Conservation (phyloP, 1,284 basidiomycete genomes). For the Apiotrichum laibachii region DNA sequence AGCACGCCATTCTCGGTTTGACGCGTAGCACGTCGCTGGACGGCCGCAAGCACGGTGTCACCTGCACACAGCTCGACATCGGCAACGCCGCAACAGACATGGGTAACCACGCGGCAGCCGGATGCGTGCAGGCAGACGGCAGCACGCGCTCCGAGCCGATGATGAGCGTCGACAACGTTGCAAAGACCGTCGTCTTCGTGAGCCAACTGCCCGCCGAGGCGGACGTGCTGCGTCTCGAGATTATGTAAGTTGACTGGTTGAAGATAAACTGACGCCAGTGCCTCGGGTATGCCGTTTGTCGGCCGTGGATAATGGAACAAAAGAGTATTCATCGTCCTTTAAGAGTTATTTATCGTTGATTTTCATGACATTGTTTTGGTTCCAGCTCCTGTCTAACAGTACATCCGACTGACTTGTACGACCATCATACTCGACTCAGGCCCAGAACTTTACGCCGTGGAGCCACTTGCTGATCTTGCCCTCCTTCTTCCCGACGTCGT, state of each 20-base stretch:
- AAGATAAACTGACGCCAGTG: neutral
- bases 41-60: conserved; percentile 67
- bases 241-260: conserved; percentile 60
- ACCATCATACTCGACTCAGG: no score
- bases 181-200: conserved; percentile 66
- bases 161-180: conserved; percentile 60
- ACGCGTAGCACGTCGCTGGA: conserved; percentile 72
- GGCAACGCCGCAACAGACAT: conserved; percentile 69
- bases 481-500: no score
- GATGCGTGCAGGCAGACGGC: conserved; percentile 68
- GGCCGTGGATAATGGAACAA: conserved; percentile 10
- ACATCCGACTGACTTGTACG: no score
- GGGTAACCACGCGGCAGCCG: conserved; percentile 54
- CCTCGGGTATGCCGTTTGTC: conserved; percentile 22
- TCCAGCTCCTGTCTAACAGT: no score
- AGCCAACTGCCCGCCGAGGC: conserved; percentile 65
- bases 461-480: no score
- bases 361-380: no score
- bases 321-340: no score
- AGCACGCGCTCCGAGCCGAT: conserved; percentile 58
- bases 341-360: no score
- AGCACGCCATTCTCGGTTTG: conserved; percentile 72
- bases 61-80: conserved; percentile 75
- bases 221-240: conserved; percentile 57
- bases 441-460: no score